Conservation (phyloP, 768 basidiomycete species). For the Boletellus ananiceps region DNA sequence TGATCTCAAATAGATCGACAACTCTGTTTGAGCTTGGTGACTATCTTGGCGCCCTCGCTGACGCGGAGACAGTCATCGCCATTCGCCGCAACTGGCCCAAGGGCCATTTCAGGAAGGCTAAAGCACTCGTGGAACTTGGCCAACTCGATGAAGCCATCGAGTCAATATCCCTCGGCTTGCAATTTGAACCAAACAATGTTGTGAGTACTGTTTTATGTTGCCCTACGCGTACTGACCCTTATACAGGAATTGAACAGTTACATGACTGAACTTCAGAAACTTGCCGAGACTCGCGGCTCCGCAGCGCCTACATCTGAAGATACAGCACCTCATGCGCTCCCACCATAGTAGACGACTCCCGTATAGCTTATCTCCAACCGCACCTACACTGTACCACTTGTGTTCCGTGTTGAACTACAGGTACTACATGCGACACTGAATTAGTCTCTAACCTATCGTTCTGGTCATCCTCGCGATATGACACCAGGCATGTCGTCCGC, state of each 20-base stretch:
- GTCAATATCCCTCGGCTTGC: slow-evolving; percentile 75
- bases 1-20: slow-evolving; percentile 89
- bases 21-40: slow-evolving; percentile 77
- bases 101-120: slow-evolving; percentile 92
- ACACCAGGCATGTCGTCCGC: neutral
- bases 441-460: neutral
- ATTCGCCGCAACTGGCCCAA: slow-evolving; percentile 90
- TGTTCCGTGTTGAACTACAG: slow-evolving; percentile 5
- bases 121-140: slow-evolving; percentile 74
- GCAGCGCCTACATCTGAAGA: neutral
- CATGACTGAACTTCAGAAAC: slow-evolving; percentile 29
- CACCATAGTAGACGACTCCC: slow-evolving; percentile 12
- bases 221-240: slow-evolving; percentile 5
- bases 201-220: slow-evolving; percentile 31
- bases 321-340: neutral
- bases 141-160: slow-evolving; percentile 72
- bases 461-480: neutral
- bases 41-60: slow-evolving; percentile 71
- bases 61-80: slow-evolving; percentile 86
- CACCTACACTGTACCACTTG: neutral
- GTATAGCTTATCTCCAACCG: neutral
- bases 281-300: slow-evolving; percentile 12
- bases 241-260: slow-evolving; percentile 30
- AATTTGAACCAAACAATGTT: slow-evolving; percentile 70
- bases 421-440: neutral